Conservation (phyloP, 164 flowering plant species). For the Nymphaea thermarum region DNA sequence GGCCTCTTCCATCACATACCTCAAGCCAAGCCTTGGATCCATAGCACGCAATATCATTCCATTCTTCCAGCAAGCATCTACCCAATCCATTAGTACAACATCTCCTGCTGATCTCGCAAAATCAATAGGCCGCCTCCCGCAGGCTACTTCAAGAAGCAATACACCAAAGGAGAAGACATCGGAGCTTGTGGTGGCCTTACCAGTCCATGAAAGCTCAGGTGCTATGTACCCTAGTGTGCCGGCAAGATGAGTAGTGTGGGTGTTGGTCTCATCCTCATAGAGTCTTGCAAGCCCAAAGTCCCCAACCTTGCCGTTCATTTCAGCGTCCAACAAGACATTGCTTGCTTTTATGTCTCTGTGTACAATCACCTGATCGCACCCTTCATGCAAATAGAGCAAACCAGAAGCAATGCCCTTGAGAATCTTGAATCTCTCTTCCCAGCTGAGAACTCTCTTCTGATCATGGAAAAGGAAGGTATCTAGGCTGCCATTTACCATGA, state of each 20-base stretch:
- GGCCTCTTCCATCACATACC: conserved; percentile 35
- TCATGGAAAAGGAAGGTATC: conserved; percentile 35
- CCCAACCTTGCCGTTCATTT: conserved; percentile 12
- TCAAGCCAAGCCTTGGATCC: conserved; percentile 24
- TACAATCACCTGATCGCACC: conserved; percentile 35
- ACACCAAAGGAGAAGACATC: conserved; percentile 65
- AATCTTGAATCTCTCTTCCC: conserved; percentile 38
- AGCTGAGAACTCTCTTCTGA: conserved; percentile 17
- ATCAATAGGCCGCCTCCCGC: conserved; percentile 39
- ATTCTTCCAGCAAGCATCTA: conserved; percentile 49
- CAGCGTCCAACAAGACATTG: conserved; percentile 13
- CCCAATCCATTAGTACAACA: conserved; percentile 48
- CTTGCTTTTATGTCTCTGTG: conserved; percentile 16
- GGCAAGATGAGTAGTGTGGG: conserved; percentile 18
- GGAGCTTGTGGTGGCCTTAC: conserved; percentile 49
- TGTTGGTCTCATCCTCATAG: conserved; percentile 9
- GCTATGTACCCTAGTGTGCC: conserved; percentile 66
- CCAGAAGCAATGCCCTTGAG: conserved; percentile 50
- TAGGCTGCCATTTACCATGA: conserved; percentile 70
- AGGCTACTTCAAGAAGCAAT: conserved; percentile 51
- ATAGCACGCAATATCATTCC: conserved; percentile 42
- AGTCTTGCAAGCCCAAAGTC: conserved; percentile 18
- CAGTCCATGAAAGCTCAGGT: conserved; percentile 58
- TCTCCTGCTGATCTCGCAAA: neutral
- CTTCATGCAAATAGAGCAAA: conserved; percentile 55